These are phyloP conservation scores for Nigrospora osmanthi DNA, from an alignment of 2,329 filamentous ascomycete species.

Conservation along the genomic window DNA sequence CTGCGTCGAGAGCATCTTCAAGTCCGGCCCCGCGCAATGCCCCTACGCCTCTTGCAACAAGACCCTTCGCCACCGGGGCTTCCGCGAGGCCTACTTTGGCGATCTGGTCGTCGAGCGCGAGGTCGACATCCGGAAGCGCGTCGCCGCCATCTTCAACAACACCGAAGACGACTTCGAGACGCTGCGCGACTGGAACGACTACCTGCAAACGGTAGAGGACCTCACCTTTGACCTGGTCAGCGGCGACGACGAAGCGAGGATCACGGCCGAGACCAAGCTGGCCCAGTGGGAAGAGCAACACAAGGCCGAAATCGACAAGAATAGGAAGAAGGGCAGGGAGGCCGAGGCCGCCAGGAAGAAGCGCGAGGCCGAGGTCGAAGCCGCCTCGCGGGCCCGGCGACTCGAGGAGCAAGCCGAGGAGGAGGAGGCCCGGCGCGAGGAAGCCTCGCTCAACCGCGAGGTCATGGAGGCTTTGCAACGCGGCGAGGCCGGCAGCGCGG, in stretches of 20 bases:
- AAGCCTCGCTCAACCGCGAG: slow-evolving; percentile 56
- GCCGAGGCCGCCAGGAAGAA: slow-evolving; percentile 44
- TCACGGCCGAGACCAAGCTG: slow-evolving; percentile 35
- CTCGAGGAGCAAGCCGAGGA: slow-evolving; percentile 59
- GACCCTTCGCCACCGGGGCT: slow-evolving; percentile 77
- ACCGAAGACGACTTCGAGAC: slow-evolving; percentile 85
- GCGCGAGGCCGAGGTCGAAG: slow-evolving; percentile 60
- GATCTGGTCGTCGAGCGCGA: slow-evolving; percentile 86
- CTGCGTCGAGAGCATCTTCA: slow-evolving; percentile 92
- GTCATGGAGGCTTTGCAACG: slow-evolving; percentile 63
- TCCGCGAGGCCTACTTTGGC: slow-evolving; percentile 82
- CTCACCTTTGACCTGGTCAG: slow-evolving; percentile 83
- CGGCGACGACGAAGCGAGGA: slow-evolving; percentile 56
- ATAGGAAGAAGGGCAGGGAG: slow-evolving; percentile 44
- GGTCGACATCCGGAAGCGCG: slow-evolving; percentile 79
- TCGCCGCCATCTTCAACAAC: slow-evolving; percentile 78
- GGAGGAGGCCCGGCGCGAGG: slow-evolving; percentile 58
- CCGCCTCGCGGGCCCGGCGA: slow-evolving; percentile 51
- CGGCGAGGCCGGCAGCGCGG: slow-evolving; percentile 52
- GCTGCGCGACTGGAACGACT: slow-evolving; percentile 80
- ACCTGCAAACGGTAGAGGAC: slow-evolving; percentile 86
- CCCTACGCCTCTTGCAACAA: slow-evolving; percentile 83
- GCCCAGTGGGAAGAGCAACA: slow-evolving; percentile 66
- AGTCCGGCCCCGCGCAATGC: slow-evolving; percentile 82
- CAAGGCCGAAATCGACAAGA: slow-evolving; percentile 57